Base-by-base conservation (phyloP, 805 yeast genomes). In the Henningerozyma blattae region DNA sequence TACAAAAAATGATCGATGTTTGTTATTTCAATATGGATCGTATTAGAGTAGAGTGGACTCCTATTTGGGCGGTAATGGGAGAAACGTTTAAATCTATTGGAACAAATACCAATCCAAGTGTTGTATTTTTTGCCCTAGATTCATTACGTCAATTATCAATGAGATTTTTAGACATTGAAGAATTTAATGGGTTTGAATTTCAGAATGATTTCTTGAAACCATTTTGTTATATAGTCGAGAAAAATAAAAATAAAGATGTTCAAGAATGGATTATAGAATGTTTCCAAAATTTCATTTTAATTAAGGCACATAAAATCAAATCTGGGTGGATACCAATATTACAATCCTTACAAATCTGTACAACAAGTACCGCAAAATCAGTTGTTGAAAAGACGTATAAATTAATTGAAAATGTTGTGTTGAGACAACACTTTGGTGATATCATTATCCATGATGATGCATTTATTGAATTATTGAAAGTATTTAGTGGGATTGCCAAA, bases 11-110 rank as follows among this genome's bases (percentile, higher is more conserved):
- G 68, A 94, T 91, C 34, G 98, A 93, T 58, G 94, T 91, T 30
- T 89, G 96, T 59, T 89, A 91, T 58, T 91, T 91, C 64, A 93
- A 93, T 55, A 91, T 91, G 96, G 76, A 76, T 33, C 81, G 98
- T 64, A 87, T 91, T 47, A 75, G 95, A 56, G 77, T 91, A 40
- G 95, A 93, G 59, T 91, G 98, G 96, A 75, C 94, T 4, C 89
- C 84, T 35, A 66, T 91, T 39, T 91, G 99, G 99, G 72, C 81
- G 13, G 80, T 82, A 7, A 81, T 91, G 82, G 94, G 94, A 12
- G 82, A 72, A 37, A 82, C 83, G 28, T 91, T 91, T 61, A 83
- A 84, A 43, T 71, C 67, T 31, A 87, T 86, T 42, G 94, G 94
- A 2, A 77, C 93, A 38, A 81, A 83, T 51, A 59, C 72, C 27